Conservation (phyloP, 228 moss, liverwort and hornwort species). For the Sphagnum magellanicum region DNA sequence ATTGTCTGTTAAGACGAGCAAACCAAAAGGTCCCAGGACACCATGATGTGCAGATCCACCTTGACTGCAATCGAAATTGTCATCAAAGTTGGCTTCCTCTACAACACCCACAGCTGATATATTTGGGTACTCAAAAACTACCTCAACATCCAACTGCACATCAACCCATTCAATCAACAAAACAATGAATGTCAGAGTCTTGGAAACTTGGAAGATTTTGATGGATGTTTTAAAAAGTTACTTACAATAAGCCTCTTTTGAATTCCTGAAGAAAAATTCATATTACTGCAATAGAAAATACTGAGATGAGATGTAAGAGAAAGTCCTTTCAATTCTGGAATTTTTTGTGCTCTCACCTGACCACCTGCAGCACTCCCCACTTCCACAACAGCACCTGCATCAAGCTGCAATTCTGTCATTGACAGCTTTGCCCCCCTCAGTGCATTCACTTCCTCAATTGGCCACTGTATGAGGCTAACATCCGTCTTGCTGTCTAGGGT, state of each 20-base stretch:
- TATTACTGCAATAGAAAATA: too few species aligned
- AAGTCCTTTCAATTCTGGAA: background rate
- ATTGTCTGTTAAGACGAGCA: conserved; percentile 63
- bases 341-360: conserved; percentile 16
- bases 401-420: conserved; percentile 11
- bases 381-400: conserved; percentile 25
- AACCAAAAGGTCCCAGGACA: conserved; percentile 70
- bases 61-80: conserved; percentile 64
- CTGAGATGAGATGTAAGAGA: too few species aligned
- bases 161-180: too few species aligned
- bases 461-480: conserved; percentile 28
- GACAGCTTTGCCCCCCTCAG: conserved; percentile 21
- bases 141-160: conserved; percentile 72
- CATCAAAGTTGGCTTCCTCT: conserved; percentile 5
- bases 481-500: conserved; percentile 19
- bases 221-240: too few species aligned
- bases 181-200: too few species aligned
- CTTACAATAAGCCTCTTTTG: too few species aligned
- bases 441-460: conserved; percentile 39
- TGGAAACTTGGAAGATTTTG: too few species aligned
- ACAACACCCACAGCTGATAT: conserved; percentile 5
- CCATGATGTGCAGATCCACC: conserved; percentile 66
- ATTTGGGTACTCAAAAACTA: conserved; percentile 56
- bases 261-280: too few species aligned
- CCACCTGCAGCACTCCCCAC: conserved; percentile 23